These are phyloP conservation scores for Truncatella angustata DNA, from an alignment of 2,329 filamentous ascomycete genomes.

Conservation along the genomic window DNA sequence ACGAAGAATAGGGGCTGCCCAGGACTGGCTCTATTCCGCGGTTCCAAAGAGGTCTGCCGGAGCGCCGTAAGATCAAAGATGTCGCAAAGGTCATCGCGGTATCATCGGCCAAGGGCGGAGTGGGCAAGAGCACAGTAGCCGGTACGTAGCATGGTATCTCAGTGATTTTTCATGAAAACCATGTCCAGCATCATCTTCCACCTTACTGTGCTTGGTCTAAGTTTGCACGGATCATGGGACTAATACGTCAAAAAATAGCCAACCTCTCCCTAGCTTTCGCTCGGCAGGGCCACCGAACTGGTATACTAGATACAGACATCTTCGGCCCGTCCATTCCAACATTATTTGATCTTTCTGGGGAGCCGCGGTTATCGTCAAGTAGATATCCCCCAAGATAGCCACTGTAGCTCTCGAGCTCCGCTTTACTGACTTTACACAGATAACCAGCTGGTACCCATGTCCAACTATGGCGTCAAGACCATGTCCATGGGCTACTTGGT, in stretches of 20 bases:
- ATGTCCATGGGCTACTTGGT: slow-evolving; percentile 99
- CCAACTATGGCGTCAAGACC: slow-evolving; percentile 92
- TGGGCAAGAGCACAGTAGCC: slow-evolving; percentile 92
- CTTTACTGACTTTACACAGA: slow-evolving; percentile 40
- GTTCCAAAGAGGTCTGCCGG: slow-evolving; percentile 77
- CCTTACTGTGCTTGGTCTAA: too few relatives aligned
- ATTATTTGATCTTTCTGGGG: slow-evolving; percentile 75
- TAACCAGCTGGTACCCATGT: slow-evolving; percentile 81
- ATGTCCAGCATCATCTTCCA: background rate
- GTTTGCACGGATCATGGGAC: too few relatives aligned
- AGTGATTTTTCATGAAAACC: background rate
- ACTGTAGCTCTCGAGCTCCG: too few relatives aligned
- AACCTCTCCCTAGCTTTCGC: slow-evolving; percentile 89
- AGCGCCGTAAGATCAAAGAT: slow-evolving; percentile 75
- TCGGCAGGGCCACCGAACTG: slow-evolving; percentile 74
- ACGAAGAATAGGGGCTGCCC: slow-evolving; percentile 69
- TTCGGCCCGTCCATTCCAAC: slow-evolving; percentile 96
- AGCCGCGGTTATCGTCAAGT: slow-evolving; percentile 75
- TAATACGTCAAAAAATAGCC: too few relatives aligned
- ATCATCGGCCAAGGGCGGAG: slow-evolving; percentile 95
- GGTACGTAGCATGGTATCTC: slow-evolving; percentile 45
- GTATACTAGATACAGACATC: slow-evolving; percentile 93
- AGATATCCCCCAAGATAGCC: slow-evolving; percentile 31
- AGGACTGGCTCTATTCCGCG: slow-evolving; percentile 71
- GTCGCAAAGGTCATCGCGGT: slow-evolving; percentile 95